Conservation (phyloP, 192 early-diverging fungal genomes). For the Entomortierella lignicola region DNA sequence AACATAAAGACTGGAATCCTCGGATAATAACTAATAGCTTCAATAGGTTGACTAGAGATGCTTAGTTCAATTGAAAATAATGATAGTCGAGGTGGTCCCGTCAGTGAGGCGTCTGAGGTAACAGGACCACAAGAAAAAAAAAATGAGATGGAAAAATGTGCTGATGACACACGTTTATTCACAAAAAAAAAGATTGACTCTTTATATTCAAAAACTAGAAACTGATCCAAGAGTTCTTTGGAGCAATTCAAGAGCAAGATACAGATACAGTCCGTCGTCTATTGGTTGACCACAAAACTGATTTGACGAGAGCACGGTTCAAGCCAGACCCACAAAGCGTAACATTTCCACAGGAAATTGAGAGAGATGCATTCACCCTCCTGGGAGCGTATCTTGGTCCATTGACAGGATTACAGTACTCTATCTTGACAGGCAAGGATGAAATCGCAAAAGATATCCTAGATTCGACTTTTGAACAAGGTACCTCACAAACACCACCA, state of each 20-base stretch:
- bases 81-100: background rate
- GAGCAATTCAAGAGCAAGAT: constrained; percentile 52
- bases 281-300: constrained; percentile 40
- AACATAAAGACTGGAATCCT: too few relatives aligned
- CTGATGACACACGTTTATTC: too few relatives aligned
- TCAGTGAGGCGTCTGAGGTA: constrained; percentile 19
- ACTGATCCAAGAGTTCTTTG: constrained; percentile 42
- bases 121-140: background rate
- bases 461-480: constrained; percentile 71
- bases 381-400: constrained; percentile 76
- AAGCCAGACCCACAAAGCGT: constrained; percentile 24
- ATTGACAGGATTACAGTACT: constrained; percentile 70
- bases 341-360: constrained; percentile 53
- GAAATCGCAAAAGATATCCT: constrained; percentile 75
- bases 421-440: constrained; percentile 71
- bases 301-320: constrained; percentile 36
- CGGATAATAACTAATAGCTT: too few relatives aligned
- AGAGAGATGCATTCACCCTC: constrained; percentile 74
- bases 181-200: too few relatives aligned
- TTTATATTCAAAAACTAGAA: constrained; percentile 6
- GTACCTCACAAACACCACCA: background rate
- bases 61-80: constrained; percentile 26
- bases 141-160: background rate
- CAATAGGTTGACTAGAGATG: constrained; percentile 1
- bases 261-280: constrained; percentile 50